A percentile compares a stretch with the other conserved stretches of the same genome.
These are phyloP conservation scores for Fusarium sp. DNA, from an alignment of 2,329 filamentous ascomycete genomes.

Conservation along the genomic window DNA sequence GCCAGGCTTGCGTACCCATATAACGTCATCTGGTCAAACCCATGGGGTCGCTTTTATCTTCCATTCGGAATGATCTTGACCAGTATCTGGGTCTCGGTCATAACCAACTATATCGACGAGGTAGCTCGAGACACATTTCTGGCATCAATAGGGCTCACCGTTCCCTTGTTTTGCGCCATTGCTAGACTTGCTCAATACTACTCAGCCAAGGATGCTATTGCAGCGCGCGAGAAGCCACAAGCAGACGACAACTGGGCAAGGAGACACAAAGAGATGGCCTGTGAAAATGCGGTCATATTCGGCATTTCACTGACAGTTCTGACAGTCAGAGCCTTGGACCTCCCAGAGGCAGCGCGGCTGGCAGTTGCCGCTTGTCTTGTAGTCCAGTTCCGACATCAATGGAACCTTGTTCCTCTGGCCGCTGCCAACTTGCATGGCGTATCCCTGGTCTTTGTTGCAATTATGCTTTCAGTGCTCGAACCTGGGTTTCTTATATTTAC, in stretches of 20 bases:
- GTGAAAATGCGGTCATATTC: constrained; percentile 25
- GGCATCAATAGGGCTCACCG: constrained; percentile 31
- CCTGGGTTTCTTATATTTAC: constrained; percentile 4
- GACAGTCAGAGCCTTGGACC: neutral
- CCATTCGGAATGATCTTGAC: constrained; percentile 23
- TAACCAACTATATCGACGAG: neutral
- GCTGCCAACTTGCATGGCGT: neutral
- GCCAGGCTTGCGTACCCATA: constrained; percentile 11
- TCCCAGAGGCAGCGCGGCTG: constrained; percentile 31
- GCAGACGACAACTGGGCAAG: neutral
- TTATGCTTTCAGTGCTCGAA: constrained; percentile 4
- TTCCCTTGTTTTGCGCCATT: constrained; percentile 36
- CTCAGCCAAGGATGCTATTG: constrained; percentile 30
- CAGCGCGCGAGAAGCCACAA: constrained; percentile 4
- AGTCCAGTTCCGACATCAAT: constrained; percentile 18
- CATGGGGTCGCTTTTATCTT: constrained; percentile 40
- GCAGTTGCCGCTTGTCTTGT: constrained; percentile 30
- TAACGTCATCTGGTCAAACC: constrained; percentile 18
- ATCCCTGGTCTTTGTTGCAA: constrained; percentile 9
- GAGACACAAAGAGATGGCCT: constrained; percentile 21
- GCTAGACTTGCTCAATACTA: constrained; percentile 38
- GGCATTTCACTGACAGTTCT: constrained; percentile 9
- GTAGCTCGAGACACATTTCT: constrained; percentile 17
- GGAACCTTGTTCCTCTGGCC: constrained; percentile 4
- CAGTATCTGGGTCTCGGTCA: neutral